Evolutionary conservation across 2,329 filamentous ascomycete genomes (phyloP), one percentile per base, ranked within the genome.

Genomic region (Xenoacremonium recifei): DNA sequence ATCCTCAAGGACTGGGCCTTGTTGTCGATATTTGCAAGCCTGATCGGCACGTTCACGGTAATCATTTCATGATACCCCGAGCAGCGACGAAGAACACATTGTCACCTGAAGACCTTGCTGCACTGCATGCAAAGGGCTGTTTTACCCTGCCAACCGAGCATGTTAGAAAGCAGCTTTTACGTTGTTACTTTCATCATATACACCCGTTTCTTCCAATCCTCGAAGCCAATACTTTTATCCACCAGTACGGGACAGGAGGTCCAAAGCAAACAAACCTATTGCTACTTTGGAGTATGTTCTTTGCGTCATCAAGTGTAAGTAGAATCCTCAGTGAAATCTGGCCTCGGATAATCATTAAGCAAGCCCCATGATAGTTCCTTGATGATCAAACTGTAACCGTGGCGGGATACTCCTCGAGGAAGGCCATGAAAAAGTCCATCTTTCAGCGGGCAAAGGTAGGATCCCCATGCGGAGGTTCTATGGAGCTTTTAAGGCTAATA

Each of bases 221-320:
- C 0, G 56, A 60, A 19, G 43, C 47, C 0, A 39, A 32, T 7
- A 42, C 44, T 6, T 56, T 60, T 23, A 32, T 59, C 18, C 9
- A 33, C 3, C 35, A 45, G 9, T 48, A 53, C 9, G 42, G 42
- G n/a, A 42, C 44, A 6, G 42, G 40, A 2, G 29, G 29, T 16
- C 29, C 29, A 32, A 32, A 32, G 29, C 40, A 35, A 5, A 33
- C 51, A 1, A 55, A 48, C 20, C 42, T 59, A 1, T 21, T 59
- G 5, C 36, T 61, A 6, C 32, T 55, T 0, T 61, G 58, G 61
- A 59, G 58, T 45, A 58, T 65, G 53, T 59, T 62, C 21, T 35
- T 61, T 6, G 58, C 54, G 4, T 48, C 61, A 5, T 51, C 57
- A 47, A 59, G 56, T 38, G 50, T 65, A 51, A 44, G 68, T 59